phyloP scores from a whole-genome alignment of 2,329 filamentous ascomycete genomes.

The Calcarisporium arbuscula region DNA sequence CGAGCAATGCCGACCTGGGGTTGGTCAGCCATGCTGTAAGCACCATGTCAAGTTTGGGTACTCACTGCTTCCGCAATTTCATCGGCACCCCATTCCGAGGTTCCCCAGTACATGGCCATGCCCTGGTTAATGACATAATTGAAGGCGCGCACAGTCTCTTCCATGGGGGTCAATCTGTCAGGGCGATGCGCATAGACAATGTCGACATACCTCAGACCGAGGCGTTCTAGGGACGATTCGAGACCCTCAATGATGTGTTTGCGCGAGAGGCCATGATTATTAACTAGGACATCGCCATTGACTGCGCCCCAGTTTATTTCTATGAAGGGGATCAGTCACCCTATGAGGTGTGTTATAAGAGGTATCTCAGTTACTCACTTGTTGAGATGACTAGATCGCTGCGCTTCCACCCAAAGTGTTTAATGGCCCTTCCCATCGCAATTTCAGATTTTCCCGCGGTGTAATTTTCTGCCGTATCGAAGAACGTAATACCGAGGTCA shows the following conservation, averaged over 20 bases:
- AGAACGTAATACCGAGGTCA: constrained; percentile 56
- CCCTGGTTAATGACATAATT: constrained; percentile 63
- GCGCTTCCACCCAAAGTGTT: constrained; percentile 53
- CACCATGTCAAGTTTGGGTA: too few relatives aligned
- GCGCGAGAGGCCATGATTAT: constrained; percentile 60
- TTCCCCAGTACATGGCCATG: constrained; percentile 66
- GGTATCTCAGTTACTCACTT: constrained; percentile 62
- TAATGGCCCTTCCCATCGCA: constrained; percentile 57
- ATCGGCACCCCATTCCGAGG: constrained; percentile 60
- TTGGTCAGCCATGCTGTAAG: constrained; percentile 36
- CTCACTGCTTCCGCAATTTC: too few relatives aligned
- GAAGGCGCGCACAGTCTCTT: constrained; percentile 64
- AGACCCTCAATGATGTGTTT: constrained; percentile 67
- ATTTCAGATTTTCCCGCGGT: constrained; percentile 56
- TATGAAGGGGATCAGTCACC: background rate
- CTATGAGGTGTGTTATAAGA: constrained; percentile 62
- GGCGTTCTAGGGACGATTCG: constrained; percentile 49
- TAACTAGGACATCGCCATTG: constrained; percentile 55
- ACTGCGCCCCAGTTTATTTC: constrained; percentile 49
- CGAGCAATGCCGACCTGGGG: constrained; percentile 51
- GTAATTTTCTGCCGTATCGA: constrained; percentile 56
- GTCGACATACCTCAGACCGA: constrained; percentile 58
- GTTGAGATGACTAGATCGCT: constrained; percentile 54
- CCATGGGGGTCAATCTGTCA: constrained; percentile 62
- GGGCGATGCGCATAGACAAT: constrained; percentile 64